phyloP scores from a whole-genome alignment of 768 basidiomycete species.

The Russula griseocarnosa region DNA sequence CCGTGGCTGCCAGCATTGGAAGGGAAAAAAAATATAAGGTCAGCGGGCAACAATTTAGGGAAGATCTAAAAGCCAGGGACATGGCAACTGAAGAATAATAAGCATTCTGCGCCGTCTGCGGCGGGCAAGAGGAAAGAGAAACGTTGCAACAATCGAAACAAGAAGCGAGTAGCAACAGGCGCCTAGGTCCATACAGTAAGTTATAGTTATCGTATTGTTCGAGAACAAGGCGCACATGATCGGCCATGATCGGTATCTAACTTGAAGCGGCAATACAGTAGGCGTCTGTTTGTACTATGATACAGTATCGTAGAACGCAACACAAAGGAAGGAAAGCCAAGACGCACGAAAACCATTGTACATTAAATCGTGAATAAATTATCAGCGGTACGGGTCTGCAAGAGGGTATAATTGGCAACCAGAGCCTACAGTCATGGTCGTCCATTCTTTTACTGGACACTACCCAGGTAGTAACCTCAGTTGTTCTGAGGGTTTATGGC shows the following conservation, averaged over 20 bases:
- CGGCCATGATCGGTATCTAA: neutral
- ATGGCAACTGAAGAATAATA: constrained; percentile 6
- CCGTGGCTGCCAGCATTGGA: neutral
- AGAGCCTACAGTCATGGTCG: too few species aligned
- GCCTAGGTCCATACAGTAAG: neutral
- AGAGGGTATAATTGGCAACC: neutral
- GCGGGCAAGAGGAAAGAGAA: neutral
- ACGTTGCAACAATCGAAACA: neutral
- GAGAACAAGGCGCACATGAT: neutral
- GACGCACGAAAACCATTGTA: neutral
- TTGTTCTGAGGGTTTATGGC: too few species aligned
- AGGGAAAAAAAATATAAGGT: neutral
- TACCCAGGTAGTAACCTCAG: too few species aligned
- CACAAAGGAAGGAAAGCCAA: neutral
- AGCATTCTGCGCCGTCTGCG: neutral
- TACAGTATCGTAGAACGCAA: neutral
- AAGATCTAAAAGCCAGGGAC: neutral
- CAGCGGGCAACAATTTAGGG: neutral
- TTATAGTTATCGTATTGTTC: neutral
- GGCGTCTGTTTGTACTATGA: neutral
- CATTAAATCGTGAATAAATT: neutral
- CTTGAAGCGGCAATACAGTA: neutral
- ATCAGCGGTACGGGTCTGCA: neutral
- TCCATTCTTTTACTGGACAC: too few species aligned
- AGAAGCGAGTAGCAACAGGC: neutral